Base-by-base conservation (phyloP, 306 rosid genomes). In the Quercus glauca region DNA sequence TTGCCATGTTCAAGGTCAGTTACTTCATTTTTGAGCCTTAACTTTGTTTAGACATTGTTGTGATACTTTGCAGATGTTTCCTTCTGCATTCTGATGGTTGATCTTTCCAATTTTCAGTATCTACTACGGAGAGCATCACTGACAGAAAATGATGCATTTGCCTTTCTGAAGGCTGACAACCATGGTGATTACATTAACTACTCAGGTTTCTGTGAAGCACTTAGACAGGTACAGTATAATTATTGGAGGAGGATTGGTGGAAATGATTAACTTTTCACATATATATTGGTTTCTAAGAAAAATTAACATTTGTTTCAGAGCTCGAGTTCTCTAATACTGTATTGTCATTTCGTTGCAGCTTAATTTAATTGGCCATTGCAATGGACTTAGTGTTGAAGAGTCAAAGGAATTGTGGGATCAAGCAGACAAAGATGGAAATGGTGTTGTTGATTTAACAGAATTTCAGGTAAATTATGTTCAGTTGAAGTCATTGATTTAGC, bases 1-100 rank as follows among this genome's bases (percentile, higher is more conserved):
- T 89, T 86, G 88, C 82, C 83, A 92, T 89, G 97, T 91, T 92
- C 87, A 92, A 91, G 97, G 97, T 91, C 53, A 70, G 76, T 45
- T 8, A 37, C 19, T 37, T 68, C 15, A 68, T 68, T 9, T 68
- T 68, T 35, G 7, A 33, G n/a, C 23, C 51, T 19, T 33, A 6
- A 17, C 45, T n/a, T 68, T 33, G 9, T n/a, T 35, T 19, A 67
- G 18, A 15, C 10, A n/a, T 68, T 35, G 52, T n/a, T 10, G 15
- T 68, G n/a, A n/a, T 5, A 68, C 72, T 35, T n/a, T 5, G 37
- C 72, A 33, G 51, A 68, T 68, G 17, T 18, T 17, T 33, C 25
- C 17, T 26, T 60, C 29, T 12, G 28, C 25, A 70, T 71, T 74
- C 35, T 87, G 35, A 87, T 58, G 63, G 55, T 52, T 71, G 69